Evolutionary conservation across 345 rosid species (phyloP).

Genomic region (Brassica incana): DNA sequence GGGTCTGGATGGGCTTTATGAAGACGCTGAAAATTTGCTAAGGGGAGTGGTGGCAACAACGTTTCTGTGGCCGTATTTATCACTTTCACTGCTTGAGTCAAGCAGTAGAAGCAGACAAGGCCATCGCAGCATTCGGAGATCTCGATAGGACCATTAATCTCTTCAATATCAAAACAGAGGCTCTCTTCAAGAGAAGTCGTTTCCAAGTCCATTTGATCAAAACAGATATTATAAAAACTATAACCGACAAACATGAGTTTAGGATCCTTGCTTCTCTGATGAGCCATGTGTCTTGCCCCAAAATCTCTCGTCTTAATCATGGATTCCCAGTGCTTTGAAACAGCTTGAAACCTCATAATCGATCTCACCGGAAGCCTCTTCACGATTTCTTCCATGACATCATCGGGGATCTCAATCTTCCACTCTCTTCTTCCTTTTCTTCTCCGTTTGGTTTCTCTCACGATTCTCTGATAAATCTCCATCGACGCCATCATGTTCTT

Average conservation of each 20-base stretch:
- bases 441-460: too few relatives aligned
- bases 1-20: not conserved
- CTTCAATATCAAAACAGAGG: not conserved
- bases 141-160: not conserved
- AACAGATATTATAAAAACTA: not conserved
- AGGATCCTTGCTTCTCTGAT: not conserved
- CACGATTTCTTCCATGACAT: too few relatives aligned
- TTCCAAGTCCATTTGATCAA: not conserved
- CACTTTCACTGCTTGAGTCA: not conserved
- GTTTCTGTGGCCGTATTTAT: not conserved
- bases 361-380: too few relatives aligned
- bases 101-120: not conserved
- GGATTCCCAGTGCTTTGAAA: not conserved
- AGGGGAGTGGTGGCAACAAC: not conserved
- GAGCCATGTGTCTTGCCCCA: not conserved
- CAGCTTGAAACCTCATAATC: not conserved
- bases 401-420: too few relatives aligned
- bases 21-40: not conserved
- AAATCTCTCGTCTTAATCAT: too few relatives aligned
- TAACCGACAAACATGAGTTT: too few relatives aligned
- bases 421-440: too few relatives aligned
- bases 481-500: too few relatives aligned
- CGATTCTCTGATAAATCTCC: too few relatives aligned
- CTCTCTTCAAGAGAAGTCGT: not conserved
- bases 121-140: slow-evolving; percentile 2